Percentiles rank a stretch among this genome's conserved stretches.
Evolutionary conservation across 768 basidiomycete genomes (phyloP).

Genomic region (Phlebiopsis flavidoalba): DNA sequence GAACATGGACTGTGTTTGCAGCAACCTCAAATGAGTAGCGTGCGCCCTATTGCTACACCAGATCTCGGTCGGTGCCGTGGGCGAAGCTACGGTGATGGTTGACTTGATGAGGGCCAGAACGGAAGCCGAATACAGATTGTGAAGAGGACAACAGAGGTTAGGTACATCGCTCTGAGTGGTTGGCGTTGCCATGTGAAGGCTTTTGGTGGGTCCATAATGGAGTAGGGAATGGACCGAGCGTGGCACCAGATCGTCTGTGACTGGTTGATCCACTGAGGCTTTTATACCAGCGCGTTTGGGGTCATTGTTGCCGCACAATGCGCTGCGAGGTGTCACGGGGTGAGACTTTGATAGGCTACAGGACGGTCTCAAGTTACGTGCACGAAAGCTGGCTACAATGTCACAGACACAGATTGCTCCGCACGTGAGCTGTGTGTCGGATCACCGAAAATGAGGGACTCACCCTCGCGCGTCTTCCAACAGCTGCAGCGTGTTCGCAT

Average conservation of each 20-base stretch:
- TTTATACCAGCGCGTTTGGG: not conserved
- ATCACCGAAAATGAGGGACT: not conserved
- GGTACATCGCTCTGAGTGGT: slow-evolving; percentile 11
- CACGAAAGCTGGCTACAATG: not conserved
- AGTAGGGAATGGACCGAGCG: not conserved
- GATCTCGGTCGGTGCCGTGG: slow-evolving; percentile 9
- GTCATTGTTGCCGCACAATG: not conserved
- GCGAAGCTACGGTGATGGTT: slow-evolving; percentile 4
- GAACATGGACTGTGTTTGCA: not conserved
- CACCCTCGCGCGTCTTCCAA: too few relatives aligned
- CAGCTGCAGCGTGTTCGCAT: too few relatives aligned
- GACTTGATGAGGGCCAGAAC: slow-evolving; percentile 1
- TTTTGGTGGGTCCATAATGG: not conserved
- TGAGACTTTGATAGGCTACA: not conserved
- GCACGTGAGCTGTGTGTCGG: not conserved
- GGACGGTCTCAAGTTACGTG: not conserved
- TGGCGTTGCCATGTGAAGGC: slow-evolving; percentile 1
- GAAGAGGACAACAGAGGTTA: not conserved
- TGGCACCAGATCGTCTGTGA: not conserved
- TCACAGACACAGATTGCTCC: not conserved
- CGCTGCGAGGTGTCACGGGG: not conserved
- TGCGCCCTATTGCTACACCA: slow-evolving; percentile 6
- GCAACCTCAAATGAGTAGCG: not conserved
- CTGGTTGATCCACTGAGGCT: not conserved
- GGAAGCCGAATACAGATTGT: slow-evolving; percentile 6